phyloP scores from a whole-genome alignment of 2,329 filamentous ascomycete species.

The Claviceps humidiphila region DNA sequence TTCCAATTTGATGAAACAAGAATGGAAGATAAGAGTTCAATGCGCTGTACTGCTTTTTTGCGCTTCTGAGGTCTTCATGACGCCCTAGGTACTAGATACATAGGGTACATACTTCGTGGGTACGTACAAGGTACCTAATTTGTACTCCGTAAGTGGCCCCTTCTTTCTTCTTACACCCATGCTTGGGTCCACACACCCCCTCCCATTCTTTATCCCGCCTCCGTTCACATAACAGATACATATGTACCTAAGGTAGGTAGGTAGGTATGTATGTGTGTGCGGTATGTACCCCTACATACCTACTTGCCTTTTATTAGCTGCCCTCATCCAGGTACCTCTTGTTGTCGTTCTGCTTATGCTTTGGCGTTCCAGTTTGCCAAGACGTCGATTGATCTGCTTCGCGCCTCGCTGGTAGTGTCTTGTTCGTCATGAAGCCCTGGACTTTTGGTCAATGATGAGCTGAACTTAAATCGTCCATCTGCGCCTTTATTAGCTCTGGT shows the following conservation, averaged over 20 bases:
- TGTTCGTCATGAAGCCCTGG: slow-evolving; percentile 1
- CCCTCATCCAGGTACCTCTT: background rate
- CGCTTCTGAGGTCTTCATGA: no score
- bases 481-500: slow-evolving; percentile 10
- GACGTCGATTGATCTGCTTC: background rate
- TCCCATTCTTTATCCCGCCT: background rate
- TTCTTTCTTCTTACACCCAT: background rate
- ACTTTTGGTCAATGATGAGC: slow-evolving; percentile 4
- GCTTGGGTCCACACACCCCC: background rate
- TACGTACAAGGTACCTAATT: no score
- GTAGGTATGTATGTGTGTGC: no score
- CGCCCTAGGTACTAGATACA: no score
- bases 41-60: no score
- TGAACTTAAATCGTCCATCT: slow-evolving; percentile 2
- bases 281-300: background rate
- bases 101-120: no score
- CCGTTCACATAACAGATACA: background rate
- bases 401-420: background rate
- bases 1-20: no score
- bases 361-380: slow-evolving; percentile 1
- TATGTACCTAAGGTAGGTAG: background rate
- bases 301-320: background rate
- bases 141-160: background rate
- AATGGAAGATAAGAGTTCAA: no score
- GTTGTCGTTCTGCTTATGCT: background rate